A percentile compares a stretch with the other conserved stretches of the same genome.
These are phyloP conservation scores for Kokia cookei DNA, from an alignment of 441 rosid species.

Conservation along the genomic window DNA sequence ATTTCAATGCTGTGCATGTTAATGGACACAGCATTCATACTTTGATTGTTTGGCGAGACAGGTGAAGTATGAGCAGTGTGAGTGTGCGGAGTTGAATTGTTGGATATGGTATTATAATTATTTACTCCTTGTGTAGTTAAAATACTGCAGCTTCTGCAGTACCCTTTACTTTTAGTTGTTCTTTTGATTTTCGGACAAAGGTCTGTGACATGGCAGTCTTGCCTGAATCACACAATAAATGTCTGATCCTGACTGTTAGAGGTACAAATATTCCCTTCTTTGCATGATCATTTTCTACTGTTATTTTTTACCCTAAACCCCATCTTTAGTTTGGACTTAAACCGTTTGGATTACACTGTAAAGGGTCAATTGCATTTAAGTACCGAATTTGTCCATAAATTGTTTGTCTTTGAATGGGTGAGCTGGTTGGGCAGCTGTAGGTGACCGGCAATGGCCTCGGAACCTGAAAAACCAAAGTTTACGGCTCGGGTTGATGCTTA, in stretches of 20 bases:
- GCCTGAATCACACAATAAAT: neutral
- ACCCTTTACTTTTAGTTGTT: neutral
- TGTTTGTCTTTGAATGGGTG: neutral
- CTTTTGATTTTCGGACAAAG: neutral
- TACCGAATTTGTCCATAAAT: neutral
- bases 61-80: neutral
- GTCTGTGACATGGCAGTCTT: neutral
- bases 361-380: neutral
- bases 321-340: neutral
- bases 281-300: neutral
- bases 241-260: neutral
- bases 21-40: neutral
- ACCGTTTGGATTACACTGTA: neutral
- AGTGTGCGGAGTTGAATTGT: neutral
- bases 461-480: neutral
- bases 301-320: neutral
- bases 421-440: neutral
- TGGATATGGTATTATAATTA: neutral
- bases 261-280: neutral
- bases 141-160: neutral
- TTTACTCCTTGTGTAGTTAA: neutral
- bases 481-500: neutral
- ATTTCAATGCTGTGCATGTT: neutral
- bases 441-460: neutral
- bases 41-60: neutral